Evolutionary conservation across 768 basidiomycete species (phyloP).

Genomic region (Kwoniella mangroviensis): DNA sequence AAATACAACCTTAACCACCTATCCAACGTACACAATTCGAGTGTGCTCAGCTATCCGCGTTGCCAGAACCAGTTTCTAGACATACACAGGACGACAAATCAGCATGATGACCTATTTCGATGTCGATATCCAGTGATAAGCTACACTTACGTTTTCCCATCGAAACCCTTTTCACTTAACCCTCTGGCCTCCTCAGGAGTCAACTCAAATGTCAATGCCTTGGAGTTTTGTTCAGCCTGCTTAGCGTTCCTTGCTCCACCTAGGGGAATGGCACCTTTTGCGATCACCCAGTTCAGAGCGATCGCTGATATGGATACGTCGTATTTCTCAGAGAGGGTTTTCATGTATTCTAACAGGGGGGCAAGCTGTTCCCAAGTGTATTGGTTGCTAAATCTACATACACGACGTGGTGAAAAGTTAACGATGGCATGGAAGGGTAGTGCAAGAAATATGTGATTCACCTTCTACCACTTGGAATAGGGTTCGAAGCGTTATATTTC

Average conservation of each 20-base stretch:
- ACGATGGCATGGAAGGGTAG: background rate
- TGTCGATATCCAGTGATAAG: no score
- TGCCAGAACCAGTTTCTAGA: constrained; percentile 10
- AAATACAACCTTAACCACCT: no score
- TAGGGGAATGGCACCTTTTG: constrained; percentile 56
- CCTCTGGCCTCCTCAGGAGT: constrained; percentile 40
- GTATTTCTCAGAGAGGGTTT: constrained; percentile 46
- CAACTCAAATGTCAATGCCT: constrained; percentile 50
- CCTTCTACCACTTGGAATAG: constrained; percentile 46
- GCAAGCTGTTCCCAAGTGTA: constrained; percentile 54
- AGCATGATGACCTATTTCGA: background rate
- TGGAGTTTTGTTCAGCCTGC: constrained; percentile 54
- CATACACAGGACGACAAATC: background rate
- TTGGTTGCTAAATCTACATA: constrained; percentile 25
- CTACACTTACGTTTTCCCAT: constrained; percentile 49
- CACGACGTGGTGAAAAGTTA: background rate
- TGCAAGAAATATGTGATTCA: constrained; percentile 16
- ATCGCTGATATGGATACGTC: constrained; percentile 52
- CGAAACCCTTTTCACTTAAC: constrained; percentile 38
- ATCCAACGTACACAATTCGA: background rate
- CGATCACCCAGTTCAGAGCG: constrained; percentile 58
- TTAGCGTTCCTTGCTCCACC: constrained; percentile 54
- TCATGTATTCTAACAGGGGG: constrained; percentile 50
- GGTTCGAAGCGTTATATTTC: constrained; percentile 54
- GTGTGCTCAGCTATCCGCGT: background rate